phyloP scores from a whole-genome alignment of 495 filamentous ascomycete genomes.

The Aspergillus egyptiacus region DNA sequence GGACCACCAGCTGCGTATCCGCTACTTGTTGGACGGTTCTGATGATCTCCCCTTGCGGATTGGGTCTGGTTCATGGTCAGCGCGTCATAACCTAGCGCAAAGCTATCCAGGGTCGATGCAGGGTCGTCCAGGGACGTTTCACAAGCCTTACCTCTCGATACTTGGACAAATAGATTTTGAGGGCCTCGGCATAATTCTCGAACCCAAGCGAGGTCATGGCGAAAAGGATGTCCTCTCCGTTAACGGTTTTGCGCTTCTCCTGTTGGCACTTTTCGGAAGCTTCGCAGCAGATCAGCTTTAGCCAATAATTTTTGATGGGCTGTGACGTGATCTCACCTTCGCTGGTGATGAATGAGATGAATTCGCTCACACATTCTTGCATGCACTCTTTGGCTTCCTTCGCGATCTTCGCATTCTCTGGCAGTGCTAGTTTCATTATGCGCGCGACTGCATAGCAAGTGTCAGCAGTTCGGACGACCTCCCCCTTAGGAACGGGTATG shows the following conservation, averaged over 20 bases:
- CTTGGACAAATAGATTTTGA: constrained; percentile 96
- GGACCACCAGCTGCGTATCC: constrained; percentile 53
- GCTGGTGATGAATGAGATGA: constrained; percentile 99
- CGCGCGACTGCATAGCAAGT: constrained; percentile 92
- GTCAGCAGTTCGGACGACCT: constrained; percentile 57
- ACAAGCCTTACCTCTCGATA: constrained; percentile 84
- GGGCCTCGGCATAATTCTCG: constrained; percentile 95
- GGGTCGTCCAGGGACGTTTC: constrained; percentile 19
- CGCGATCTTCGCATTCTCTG: constrained; percentile 98
- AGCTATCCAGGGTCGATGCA: constrained; percentile 6
- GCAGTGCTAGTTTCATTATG: constrained; percentile 96
- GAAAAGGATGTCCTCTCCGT: constrained; percentile 96
- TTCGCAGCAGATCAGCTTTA: constrained; percentile 33
- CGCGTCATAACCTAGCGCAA: background rate
- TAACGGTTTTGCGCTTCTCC: constrained; percentile 98
- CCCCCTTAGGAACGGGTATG: background rate
- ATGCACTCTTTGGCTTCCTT: constrained; percentile 99
- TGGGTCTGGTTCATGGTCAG: constrained; percentile 53
- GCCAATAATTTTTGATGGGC: constrained; percentile 1
- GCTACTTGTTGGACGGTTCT: constrained; percentile 64
- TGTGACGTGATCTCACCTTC: constrained; percentile 59
- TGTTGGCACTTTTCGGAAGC: constrained; percentile 99
- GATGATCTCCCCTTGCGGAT: constrained; percentile 68
- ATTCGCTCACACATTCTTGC: constrained; percentile 99
- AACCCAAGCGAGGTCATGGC: constrained; percentile 99